Conservation (phyloP, 306 rosid genomes). For the Fagus sylvatica region DNA sequence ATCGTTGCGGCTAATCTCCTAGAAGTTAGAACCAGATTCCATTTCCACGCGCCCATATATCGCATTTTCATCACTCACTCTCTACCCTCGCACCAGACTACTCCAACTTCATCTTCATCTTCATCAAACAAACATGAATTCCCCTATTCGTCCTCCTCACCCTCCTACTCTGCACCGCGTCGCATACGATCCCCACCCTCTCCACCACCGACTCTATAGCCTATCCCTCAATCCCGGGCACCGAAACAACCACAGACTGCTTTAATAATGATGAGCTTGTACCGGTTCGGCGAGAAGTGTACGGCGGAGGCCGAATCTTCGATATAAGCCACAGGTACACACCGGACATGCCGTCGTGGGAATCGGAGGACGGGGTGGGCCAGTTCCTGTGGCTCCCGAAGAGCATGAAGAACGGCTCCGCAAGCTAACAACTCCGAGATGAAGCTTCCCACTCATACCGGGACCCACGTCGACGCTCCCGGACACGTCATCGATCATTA, state of each 20-base stretch:
- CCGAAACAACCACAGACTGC: constrained; percentile 27
- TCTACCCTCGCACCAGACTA: no score
- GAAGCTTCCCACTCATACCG: constrained; percentile 72
- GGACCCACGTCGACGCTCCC: constrained; percentile 87
- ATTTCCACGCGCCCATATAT: no score
- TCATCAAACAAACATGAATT: constrained; percentile 25
- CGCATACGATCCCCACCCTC: constrained; percentile 26
- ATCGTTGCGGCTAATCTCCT: no score
- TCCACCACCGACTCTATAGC: constrained; percentile 30
- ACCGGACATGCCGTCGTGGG: constrained; percentile 61
- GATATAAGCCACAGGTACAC: constrained; percentile 63
- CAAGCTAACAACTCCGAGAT: constrained; percentile 54
- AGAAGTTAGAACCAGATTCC: no score
- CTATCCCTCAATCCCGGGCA: constrained; percentile 58
- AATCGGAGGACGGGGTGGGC: constrained; percentile 63
- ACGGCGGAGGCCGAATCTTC: constrained; percentile 58
- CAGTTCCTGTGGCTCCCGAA: constrained; percentile 62
- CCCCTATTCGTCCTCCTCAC: not conserved
- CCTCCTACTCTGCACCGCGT: constrained; percentile 28
- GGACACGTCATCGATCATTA: constrained; percentile 78
- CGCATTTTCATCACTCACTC: no score
- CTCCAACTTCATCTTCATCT: not conserved
- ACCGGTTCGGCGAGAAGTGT: constrained; percentile 82
- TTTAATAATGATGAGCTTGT: constrained; percentile 20
- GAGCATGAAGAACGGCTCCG: constrained; percentile 90